Base-by-base conservation (phyloP, 805 yeast genomes). In the Ogataea chonburiensis region DNA sequence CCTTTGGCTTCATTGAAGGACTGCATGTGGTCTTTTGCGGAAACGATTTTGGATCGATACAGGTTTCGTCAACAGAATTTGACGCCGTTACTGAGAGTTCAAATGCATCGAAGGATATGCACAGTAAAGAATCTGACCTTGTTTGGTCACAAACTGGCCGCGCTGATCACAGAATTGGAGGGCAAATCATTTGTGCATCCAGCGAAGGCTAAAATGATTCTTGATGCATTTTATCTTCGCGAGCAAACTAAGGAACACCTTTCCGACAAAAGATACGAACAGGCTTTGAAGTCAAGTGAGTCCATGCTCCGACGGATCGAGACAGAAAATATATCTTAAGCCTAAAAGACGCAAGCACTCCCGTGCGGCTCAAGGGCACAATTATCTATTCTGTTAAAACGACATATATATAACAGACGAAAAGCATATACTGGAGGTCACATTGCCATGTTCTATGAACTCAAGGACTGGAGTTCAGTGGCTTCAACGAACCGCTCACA, bases 21-120 rank as follows among this genome's bases (percentile, higher is more conserved):
- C 32, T 46, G 52, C 19, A 38, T 50, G 31, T 52, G 56, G 52
- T 41, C 57, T 2, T 54, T 51, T 22, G 38, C 38, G n/a, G 57
- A 52, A 31, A 23, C 40, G 4, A 31, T 55, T 5, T 33, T 54
- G 11, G 47, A 50, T 27, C 17, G 12, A 13, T 17, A 46, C 9
- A 37, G 37, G 3, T 21, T 52, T 7, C 62, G 60, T 3, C 45
- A 47, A 23, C 42, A 34, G 2, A 47, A 47, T 15, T 44, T 58
- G 50, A 41, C 60, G 0, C 55, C 58, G 7, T 24, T 22, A 10
- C 15, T 47, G 14, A 39, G 62, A 21, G 31, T 52, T 8, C 45
- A 42, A 3, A 52, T 52, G 44, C 46, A 37, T 24, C 43, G 46
- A 17, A 39, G 63, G 38, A 37, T 46, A 2, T 20, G 38, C n/a